phyloP scores from a whole-genome alignment of 1,139 yeast species.

The Magnusiomyces tetraspermus region DNA sequence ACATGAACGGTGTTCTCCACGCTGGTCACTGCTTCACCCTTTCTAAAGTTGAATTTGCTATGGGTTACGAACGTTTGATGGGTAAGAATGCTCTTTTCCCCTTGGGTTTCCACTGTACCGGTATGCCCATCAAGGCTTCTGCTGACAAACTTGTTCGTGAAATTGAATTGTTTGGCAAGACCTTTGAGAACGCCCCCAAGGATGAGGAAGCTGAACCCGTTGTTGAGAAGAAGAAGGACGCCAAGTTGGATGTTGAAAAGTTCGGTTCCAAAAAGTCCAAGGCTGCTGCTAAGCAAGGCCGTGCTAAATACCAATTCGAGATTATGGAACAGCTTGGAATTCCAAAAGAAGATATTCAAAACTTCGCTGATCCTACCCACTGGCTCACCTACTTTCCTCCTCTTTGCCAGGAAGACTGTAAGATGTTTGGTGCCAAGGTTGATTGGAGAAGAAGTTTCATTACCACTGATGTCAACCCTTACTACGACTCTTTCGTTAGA shows the following conservation, averaged over 20 bases:
- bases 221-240: constrained; percentile 29
- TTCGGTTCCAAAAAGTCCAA: constrained; percentile 87
- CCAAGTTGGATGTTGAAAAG: constrained; percentile 72
- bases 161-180: constrained; percentile 79
- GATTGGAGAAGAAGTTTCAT: constrained; percentile 98
- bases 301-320: constrained; percentile 90
- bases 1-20: constrained; percentile 97
- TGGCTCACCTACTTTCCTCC: constrained; percentile 94
- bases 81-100: constrained; percentile 93
- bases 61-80: constrained; percentile 90
- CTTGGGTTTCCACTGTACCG: constrained; percentile 97
- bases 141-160: constrained; percentile 95
- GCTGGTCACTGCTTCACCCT: constrained; percentile 96
- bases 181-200: constrained; percentile 60
- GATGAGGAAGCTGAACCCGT: constrained; percentile 41
- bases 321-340: constrained; percentile 93
- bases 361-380: constrained; percentile 80
- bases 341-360: constrained; percentile 66
- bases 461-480: constrained; percentile 91
- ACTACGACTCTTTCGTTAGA: constrained; percentile 88
- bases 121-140: constrained; percentile 95
- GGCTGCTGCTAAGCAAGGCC: constrained; percentile 87
- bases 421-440: constrained; percentile 79
- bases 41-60: constrained; percentile 87
- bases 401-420: constrained; percentile 71